These are phyloP conservation scores for Anethum foeniculum DNA, from an alignment of 140 eudicot genomes.

Conservation along the genomic window DNA sequence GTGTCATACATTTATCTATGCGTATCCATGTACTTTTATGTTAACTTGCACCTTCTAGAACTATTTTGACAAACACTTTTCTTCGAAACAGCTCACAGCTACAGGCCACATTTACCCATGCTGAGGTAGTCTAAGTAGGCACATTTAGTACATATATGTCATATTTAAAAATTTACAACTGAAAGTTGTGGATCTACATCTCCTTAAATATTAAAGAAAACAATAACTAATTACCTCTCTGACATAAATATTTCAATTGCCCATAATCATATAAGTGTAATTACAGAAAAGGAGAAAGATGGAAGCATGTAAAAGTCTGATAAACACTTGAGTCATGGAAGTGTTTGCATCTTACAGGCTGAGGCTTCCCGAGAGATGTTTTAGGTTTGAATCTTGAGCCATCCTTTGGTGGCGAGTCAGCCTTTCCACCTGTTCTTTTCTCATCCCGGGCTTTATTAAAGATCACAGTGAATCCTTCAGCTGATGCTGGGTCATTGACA, in stretches of 20 bases:
- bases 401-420: slow-evolving; percentile 15
- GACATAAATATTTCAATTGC: background rate
- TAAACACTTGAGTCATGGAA: background rate
- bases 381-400: slow-evolving; percentile 13
- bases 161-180: background rate
- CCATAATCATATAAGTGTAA: background rate
- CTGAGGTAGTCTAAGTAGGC: background rate
- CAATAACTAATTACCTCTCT: background rate
- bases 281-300: background rate
- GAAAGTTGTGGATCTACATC: background rate
- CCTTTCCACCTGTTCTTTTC: slow-evolving; percentile 42
- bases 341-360: slow-evolving; percentile 17
- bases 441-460: slow-evolving; percentile 76
- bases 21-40: background rate
- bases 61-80: background rate
- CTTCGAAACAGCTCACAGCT: background rate
- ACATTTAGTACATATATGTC: background rate
- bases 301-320: background rate
- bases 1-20: background rate
- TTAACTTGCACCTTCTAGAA: background rate
- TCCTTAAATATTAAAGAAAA: background rate
- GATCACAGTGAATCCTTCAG: slow-evolving; percentile 70
- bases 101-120: background rate
- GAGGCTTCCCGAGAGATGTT: slow-evolving; percentile 26
- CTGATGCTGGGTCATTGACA: slow-evolving; percentile 78